Evolutionary conservation across 768 basidiomycete genomes (phyloP).

Genomic region (Trametes villosa): DNA sequence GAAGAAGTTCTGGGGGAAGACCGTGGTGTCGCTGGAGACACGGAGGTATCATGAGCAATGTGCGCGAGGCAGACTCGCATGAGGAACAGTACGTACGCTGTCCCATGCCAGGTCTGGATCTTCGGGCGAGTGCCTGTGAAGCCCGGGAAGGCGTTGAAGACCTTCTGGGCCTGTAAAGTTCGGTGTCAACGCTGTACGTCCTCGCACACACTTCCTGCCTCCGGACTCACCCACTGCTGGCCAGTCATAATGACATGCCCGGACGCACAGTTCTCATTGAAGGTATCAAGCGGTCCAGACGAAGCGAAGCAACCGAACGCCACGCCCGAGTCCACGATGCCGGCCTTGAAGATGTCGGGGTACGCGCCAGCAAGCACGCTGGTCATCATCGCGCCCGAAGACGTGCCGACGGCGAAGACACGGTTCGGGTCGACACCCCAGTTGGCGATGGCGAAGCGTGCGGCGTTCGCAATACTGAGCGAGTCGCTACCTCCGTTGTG

Average conservation of each 20-base stretch:
- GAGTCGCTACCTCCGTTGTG: constrained; percentile 62
- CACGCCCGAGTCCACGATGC: constrained; percentile 54
- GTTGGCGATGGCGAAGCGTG: constrained; percentile 52
- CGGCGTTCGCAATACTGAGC: constrained; percentile 50
- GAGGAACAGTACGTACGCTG: constrained; percentile 33
- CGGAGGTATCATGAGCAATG: not conserved
- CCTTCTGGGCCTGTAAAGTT: constrained; percentile 44
- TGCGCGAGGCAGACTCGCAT: not conserved
- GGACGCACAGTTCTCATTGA: constrained; percentile 52
- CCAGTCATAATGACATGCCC: constrained; percentile 49
- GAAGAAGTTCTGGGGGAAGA: constrained; percentile 53
- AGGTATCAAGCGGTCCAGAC: constrained; percentile 38
- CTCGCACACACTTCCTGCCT: not conserved
- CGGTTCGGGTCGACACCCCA: constrained; percentile 49
- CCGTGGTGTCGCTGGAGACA: constrained; percentile 50
- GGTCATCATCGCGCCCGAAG: constrained; percentile 65
- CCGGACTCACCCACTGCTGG: constrained; percentile 44
- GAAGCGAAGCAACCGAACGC: constrained; percentile 59
- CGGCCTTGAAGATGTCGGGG: constrained; percentile 57
- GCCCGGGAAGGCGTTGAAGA: constrained; percentile 52
- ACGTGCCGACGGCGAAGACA: constrained; percentile 56
- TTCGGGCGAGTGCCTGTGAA: constrained; percentile 55
- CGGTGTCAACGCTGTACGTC: not conserved
- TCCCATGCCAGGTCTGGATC: constrained; percentile 61
- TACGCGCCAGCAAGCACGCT: constrained; percentile 57